Evolutionary conservation across 1,139 yeast genomes (phyloP).

Genomic region (Taphrina wiesneri): DNA sequence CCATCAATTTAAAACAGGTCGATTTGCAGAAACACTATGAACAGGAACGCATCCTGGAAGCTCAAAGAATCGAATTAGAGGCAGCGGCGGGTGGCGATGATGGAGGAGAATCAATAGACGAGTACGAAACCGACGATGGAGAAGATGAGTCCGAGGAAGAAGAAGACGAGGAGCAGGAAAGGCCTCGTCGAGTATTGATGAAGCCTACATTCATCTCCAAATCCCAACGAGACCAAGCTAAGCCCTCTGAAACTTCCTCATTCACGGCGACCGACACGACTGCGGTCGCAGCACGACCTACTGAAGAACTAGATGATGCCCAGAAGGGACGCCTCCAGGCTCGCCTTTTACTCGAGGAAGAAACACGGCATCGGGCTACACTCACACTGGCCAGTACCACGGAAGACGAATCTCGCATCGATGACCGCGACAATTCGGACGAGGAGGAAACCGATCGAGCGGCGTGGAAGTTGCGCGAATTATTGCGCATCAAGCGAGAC

Average conservation of each 20-base stretch:
- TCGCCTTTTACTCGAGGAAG: background rate
- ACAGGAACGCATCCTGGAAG: background rate
- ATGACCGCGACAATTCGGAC: slow-evolving; percentile 59
- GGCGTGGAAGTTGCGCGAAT: slow-evolving; percentile 54
- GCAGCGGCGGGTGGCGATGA: background rate
- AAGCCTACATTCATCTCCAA: slow-evolving; percentile 7
- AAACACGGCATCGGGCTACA: background rate
- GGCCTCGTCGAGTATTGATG: slow-evolving; percentile 8
- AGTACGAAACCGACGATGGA: slow-evolving; percentile 7
- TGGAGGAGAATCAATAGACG: background rate
- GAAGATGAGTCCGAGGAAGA: background rate
- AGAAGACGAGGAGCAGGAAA: slow-evolving; percentile 15
- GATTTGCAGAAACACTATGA: slow-evolving; percentile 9
- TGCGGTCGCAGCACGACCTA: background rate
- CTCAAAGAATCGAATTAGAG: background rate
- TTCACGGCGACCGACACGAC: background rate
- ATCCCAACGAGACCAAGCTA: background rate
- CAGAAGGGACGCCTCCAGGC: slow-evolving; percentile 18
- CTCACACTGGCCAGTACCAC: slow-evolving; percentile 38
- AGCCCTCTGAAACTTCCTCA: background rate
- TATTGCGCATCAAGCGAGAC: slow-evolving; percentile 51
- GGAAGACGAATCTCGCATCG: slow-evolving; percentile 45
- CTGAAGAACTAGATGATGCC: background rate
- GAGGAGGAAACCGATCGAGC: slow-evolving; percentile 51
- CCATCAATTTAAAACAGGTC: background rate